These are phyloP conservation scores for Solanum sitiens DNA, from an alignment of 257 asterid species.

Conservation along the genomic window DNA sequence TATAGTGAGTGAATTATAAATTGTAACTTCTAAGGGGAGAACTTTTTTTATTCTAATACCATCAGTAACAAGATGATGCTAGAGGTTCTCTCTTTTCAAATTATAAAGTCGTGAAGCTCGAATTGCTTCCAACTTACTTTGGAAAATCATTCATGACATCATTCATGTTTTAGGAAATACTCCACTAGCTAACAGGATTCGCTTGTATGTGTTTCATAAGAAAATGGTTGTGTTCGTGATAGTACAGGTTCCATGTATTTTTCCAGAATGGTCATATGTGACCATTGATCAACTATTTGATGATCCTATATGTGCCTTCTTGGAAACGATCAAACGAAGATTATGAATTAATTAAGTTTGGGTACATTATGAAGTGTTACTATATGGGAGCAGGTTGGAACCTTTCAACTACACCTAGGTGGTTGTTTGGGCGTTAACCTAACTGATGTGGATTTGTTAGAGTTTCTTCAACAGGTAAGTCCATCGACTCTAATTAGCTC, in stretches of 20 bases:
- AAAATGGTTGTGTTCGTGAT: not conserved
- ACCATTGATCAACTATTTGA: no score
- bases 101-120: not conserved
- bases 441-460: conserved; percentile 72
- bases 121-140: not conserved
- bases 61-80: not conserved
- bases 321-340: no score
- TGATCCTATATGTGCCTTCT: no score
- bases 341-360: no score
- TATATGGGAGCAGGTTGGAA: no score
- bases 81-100: not conserved
- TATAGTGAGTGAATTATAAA: not conserved
- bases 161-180: not conserved
- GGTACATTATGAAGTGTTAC: no score
- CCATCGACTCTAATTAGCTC: not conserved
- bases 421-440: conserved; percentile 42
- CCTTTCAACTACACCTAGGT: no score
- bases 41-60: not conserved
- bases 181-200: not conserved
- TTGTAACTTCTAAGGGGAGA: not conserved
- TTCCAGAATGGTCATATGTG: no score
- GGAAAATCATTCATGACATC: not conserved
- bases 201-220: not conserved
- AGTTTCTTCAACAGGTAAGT: conserved; percentile 80
- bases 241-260: conserved; percentile 76